These are phyloP conservation scores for Fusarium subtropicale DNA, from an alignment of 2,329 filamentous ascomycete genomes.

Conservation along the genomic window DNA sequence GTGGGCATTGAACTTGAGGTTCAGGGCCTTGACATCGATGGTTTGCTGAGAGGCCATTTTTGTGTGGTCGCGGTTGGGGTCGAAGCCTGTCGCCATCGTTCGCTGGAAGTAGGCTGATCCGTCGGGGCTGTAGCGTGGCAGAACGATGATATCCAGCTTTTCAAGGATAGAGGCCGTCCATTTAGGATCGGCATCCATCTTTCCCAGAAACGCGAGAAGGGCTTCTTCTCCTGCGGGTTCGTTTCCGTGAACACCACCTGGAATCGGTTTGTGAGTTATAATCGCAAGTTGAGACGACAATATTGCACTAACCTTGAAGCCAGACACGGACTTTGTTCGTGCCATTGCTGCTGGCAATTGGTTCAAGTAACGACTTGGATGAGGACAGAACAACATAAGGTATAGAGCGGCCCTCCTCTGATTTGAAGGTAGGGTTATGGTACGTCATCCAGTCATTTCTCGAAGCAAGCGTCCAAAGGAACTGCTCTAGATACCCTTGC, in stretches of 20 bases:
- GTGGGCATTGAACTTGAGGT: conserved; percentile 47
- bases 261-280: background rate
- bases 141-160: conserved; percentile 47
- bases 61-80: conserved; percentile 51
- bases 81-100: conserved; percentile 45
- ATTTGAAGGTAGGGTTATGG: conserved; percentile 23
- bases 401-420: conserved; percentile 30
- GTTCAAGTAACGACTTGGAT: background rate
- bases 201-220: conserved; percentile 46
- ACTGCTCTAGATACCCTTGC: conserved; percentile 14
- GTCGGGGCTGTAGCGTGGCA: conserved; percentile 51
- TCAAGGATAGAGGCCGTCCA: conserved; percentile 47
- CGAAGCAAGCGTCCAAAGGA: conserved; percentile 5
- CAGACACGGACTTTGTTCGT: conserved; percentile 48
- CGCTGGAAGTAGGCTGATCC: conserved; percentile 52
- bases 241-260: conserved; percentile 44
- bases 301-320: conserved; percentile 36
- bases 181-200: conserved; percentile 46
- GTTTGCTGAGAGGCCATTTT: conserved; percentile 51
- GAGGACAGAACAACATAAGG: conserved; percentile 29
- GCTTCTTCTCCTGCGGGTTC: conserved; percentile 50
- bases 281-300: background rate
- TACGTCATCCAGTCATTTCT: conserved; percentile 36
- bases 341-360: background rate
- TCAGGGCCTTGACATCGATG: conserved; percentile 46